A percentile compares a stretch with the other conserved stretches of the same genome.
phyloP scores from a whole-genome alignment of 352 stramenopile species.

The Phytophthora multivora region DNA sequence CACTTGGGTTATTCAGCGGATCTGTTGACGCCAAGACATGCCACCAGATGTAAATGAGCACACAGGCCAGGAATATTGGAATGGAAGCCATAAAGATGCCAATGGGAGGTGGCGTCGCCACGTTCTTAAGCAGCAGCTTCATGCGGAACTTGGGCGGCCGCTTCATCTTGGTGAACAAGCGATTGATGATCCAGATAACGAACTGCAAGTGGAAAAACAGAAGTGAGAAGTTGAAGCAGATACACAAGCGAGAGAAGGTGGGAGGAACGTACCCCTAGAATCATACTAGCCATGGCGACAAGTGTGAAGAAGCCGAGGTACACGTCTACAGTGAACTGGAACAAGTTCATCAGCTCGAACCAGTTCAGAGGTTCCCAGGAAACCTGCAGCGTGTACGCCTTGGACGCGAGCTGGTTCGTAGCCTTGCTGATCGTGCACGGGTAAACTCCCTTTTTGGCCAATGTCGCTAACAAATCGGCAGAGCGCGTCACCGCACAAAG shows the following conservation, averaged over 20 bases:
- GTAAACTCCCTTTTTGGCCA: constrained; percentile 72
- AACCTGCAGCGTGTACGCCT: constrained; percentile 89
- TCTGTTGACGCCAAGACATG: constrained; percentile 54
- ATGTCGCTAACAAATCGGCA: constrained; percentile 59
- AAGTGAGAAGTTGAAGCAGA: not conserved
- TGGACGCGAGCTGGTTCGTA: constrained; percentile 64
- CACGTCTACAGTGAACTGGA: constrained; percentile 94
- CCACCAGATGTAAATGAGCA: constrained; percentile 88
- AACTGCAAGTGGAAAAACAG: constrained; percentile 37
- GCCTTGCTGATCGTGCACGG: constrained; percentile 69
- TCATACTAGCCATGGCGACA: constrained; percentile 88
- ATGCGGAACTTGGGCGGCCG: constrained; percentile 94
- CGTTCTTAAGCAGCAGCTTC: constrained; percentile 89
- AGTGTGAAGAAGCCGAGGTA: constrained; percentile 95
- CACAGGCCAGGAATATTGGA: constrained; percentile 56
- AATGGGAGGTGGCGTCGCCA: constrained; percentile 82
- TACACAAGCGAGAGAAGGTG: not conserved
- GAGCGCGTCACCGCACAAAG: constrained; percentile 76
- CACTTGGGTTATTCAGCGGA: constrained; percentile 54
- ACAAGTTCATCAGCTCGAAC: constrained; percentile 96
- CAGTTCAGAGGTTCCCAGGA: constrained; percentile 90
- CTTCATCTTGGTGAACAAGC: constrained; percentile 95
- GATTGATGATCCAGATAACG: constrained; percentile 94
- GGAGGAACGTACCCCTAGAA: constrained; percentile 73
- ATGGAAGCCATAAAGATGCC: constrained; percentile 75